phyloP scores from a whole-genome alignment of 441 rosid genomes.

The Croton setiger region DNA sequence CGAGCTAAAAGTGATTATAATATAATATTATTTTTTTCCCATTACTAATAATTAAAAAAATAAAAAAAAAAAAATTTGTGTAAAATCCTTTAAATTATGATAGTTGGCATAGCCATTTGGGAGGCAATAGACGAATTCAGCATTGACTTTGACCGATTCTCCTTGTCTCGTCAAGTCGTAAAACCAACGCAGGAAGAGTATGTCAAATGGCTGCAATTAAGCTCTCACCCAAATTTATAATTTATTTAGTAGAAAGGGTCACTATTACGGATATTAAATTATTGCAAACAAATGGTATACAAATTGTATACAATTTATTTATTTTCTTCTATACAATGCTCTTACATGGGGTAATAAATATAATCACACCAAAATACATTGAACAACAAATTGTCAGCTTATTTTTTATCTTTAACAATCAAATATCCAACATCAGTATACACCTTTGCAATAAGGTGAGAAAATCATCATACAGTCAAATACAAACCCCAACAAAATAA shows the following conservation, averaged over 20 bases:
- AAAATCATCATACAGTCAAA: constrained; percentile 26
- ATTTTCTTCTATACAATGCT: constrained; percentile 24
- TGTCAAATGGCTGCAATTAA: no score
- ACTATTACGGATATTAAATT: not conserved
- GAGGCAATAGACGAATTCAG: not conserved
- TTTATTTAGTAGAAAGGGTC: no score
- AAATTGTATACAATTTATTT: constrained; percentile 17
- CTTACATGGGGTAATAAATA: constrained; percentile 24
- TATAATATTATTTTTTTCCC: no score
- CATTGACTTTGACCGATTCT: not conserved
- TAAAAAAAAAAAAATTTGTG: no score
- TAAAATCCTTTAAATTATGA: no score
- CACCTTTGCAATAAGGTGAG: constrained; percentile 9
- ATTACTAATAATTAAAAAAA: no score
- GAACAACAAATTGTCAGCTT: constrained; percentile 19
- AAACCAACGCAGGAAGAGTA: no score
- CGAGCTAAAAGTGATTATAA: no score
- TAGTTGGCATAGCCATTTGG: not conserved
- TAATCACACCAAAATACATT: constrained; percentile 24
- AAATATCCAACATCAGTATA: constrained; percentile 18
- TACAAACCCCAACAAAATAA: not conserved
- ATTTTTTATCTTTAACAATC: constrained; percentile 27
- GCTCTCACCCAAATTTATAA: no score
- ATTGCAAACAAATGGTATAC: not conserved
- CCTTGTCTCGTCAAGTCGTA: no score